phyloP scores from a whole-genome alignment of 768 basidiomycete genomes.

The Leccinum broughii region DNA sequence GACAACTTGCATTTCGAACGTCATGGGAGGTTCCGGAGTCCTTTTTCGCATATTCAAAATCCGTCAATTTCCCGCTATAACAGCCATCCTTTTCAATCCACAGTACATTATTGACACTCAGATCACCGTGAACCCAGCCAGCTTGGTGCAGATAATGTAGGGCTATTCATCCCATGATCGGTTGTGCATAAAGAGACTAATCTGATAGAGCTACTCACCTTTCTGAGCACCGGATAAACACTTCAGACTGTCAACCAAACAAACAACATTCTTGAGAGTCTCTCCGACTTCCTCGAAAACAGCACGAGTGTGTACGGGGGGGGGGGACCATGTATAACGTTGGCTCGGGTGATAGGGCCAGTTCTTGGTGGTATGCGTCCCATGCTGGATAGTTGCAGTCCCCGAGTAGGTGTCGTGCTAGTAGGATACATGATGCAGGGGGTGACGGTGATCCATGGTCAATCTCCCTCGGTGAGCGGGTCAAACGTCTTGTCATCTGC shows the following conservation, averaged over 20 bases:
- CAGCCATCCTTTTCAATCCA: not conserved
- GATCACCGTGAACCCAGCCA: constrained; percentile 8
- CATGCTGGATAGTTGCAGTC: too few relatives aligned
- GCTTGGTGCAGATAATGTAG: constrained; percentile 6
- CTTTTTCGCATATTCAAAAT: constrained; percentile 16
- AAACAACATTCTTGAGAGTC: not conserved
- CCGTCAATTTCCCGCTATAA: constrained; percentile 7
- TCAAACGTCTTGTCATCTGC: too few relatives aligned
- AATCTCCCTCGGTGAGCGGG: too few relatives aligned
- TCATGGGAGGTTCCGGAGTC: not conserved
- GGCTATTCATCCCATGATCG: not conserved
- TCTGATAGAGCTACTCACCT: not conserved
- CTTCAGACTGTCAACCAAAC: not conserved
- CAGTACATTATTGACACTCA: too few relatives aligned
- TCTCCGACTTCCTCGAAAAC: not conserved
- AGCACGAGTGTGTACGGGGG: not conserved
- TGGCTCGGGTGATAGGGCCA: too few relatives aligned
- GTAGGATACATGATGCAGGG: too few relatives aligned
- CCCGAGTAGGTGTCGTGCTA: too few relatives aligned
- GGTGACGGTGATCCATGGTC: too few relatives aligned
- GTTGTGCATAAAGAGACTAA: not conserved
- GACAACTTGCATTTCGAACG: too few relatives aligned
- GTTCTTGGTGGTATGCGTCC: too few relatives aligned
- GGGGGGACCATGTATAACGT: too few relatives aligned
- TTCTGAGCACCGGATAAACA: not conserved